phyloP scores from a whole-genome alignment of 768 basidiomycete genomes.

The Serendipita sp. region DNA sequence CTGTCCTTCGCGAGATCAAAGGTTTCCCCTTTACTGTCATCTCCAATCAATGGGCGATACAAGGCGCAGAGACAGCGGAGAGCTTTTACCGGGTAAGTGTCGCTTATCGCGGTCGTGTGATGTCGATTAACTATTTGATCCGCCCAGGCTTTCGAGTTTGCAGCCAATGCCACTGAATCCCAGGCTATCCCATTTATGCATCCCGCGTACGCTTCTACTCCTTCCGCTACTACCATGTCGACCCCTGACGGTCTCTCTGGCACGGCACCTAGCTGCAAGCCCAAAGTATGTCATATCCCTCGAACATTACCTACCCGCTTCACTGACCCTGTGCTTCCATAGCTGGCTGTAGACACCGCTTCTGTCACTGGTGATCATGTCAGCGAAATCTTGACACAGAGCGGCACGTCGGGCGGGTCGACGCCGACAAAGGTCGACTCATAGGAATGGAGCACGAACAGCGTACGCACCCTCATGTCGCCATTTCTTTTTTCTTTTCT shows the following conservation, averaged over 20 bases:
- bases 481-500: too few species aligned
- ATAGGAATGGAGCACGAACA: too few species aligned
- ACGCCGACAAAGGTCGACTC: too few species aligned
- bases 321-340: neutral
- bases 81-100: slow-evolving; percentile 44
- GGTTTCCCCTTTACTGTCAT: slow-evolving; percentile 72
- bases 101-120: neutral
- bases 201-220: neutral
- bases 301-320: neutral
- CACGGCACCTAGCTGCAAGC: slow-evolving; percentile 2
- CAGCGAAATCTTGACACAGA: too few species aligned
- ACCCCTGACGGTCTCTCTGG: neutral
- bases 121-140: too few species aligned
- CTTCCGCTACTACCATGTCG: neutral
- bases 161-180: neutral
- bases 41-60: slow-evolving; percentile 61
- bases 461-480: too few species aligned
- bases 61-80: slow-evolving; percentile 56
- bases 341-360: neutral
- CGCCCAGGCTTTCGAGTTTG: neutral
- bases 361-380: too few species aligned
- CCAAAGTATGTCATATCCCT: neutral
- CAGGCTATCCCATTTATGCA: neutral
- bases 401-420: too few species aligned
- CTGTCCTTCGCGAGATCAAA: slow-evolving; percentile 48